These are phyloP conservation scores for Aspergillus egyptiacus DNA, from an alignment of 495 filamentous ascomycete species.

Conservation along the genomic window DNA sequence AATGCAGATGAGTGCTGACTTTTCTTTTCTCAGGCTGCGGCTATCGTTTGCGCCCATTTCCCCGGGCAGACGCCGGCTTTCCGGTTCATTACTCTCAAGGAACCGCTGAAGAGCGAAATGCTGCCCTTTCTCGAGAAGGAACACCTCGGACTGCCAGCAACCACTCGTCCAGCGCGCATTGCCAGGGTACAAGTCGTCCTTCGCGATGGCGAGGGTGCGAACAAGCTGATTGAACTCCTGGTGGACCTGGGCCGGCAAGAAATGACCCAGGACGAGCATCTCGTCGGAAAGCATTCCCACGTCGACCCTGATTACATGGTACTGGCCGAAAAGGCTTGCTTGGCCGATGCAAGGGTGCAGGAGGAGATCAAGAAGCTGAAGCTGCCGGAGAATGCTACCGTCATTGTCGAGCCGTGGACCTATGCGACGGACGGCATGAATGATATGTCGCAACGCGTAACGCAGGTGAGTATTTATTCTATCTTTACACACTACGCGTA, in stretches of 20 bases:
- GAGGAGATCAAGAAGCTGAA: constrained; percentile 14
- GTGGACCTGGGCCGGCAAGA: neutral
- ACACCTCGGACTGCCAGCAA: neutral
- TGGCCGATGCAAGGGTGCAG: constrained; percentile 12
- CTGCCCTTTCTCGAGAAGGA: neutral
- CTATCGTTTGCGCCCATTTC: neutral
- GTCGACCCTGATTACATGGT: neutral
- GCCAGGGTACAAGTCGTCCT: neutral
- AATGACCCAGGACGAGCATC: neutral
- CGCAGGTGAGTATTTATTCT: constrained; percentile 17
- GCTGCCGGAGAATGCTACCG: constrained; percentile 7
- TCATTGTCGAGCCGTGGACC: constrained; percentile 17
- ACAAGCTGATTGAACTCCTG: neutral
- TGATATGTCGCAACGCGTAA: constrained; percentile 24
- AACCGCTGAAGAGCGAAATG: neutral
- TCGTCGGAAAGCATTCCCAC: neutral
- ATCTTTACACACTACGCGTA: neutral
- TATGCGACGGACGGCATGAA: constrained; percentile 30
- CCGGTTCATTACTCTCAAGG: neutral
- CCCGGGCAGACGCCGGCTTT: neutral
- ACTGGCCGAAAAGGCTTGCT: neutral
- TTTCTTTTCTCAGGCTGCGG: neutral
- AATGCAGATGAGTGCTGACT: neutral
- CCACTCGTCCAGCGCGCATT: neutral
- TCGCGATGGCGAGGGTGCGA: neutral